A percentile compares a stretch with the other conserved stretches of the same genome.
Conservation (phyloP, 2,329 filamentous ascomycete species). For the Periconia sp. region DNA sequence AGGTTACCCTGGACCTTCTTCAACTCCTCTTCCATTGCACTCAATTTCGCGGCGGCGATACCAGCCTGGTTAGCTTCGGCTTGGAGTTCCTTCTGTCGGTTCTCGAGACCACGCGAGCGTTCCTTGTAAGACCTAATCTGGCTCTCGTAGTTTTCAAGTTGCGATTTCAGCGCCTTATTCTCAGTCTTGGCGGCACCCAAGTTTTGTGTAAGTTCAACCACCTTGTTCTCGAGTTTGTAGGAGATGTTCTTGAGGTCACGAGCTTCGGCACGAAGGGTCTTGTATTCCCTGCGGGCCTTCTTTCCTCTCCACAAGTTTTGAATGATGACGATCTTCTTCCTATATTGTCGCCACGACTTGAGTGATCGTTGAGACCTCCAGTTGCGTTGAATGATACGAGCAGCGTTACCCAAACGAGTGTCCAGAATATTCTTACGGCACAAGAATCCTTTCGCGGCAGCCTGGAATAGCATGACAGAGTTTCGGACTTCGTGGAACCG, state of each 20-base stretch:
- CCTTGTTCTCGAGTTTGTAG: constrained; percentile 99
- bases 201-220: constrained; percentile 94
- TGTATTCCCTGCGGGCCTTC: constrained; percentile 79
- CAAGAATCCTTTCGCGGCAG: constrained; percentile 87
- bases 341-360: constrained; percentile 81
- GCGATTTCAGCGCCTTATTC: constrained; percentile 84
- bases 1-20: constrained; percentile 84
- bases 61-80: constrained; percentile 96
- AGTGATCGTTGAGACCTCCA: constrained; percentile 83
- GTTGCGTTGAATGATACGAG: constrained; percentile 82
- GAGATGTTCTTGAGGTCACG: constrained; percentile 99
- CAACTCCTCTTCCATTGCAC: constrained; percentile 95
- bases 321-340: constrained; percentile 83
- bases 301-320: constrained; percentile 93
- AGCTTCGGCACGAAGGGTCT: constrained; percentile 88
- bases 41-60: constrained; percentile 86
- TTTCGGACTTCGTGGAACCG: constrained; percentile 75
- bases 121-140: constrained; percentile 97
- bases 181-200: constrained; percentile 89
- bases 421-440: constrained; percentile 91
- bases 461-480: constrained; percentile 86
- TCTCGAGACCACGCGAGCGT: constrained; percentile 86
- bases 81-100: constrained; percentile 89
- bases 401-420: constrained; percentile 89
- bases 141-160: constrained; percentile 93